Conservation (phyloP, 169 alveolate species). For the Plasmodium malariae region DNA sequence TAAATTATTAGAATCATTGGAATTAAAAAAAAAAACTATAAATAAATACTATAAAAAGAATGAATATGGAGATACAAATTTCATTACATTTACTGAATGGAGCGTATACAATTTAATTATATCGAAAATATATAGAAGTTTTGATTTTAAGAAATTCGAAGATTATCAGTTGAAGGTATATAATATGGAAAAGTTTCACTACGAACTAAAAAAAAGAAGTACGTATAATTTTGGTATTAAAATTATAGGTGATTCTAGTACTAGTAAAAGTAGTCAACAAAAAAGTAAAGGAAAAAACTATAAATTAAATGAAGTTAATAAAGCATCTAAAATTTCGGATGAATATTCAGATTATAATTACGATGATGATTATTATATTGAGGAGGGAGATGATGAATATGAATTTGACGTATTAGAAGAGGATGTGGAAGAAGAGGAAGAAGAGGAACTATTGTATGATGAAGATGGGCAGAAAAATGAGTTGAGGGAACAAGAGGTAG, state of each 20-base stretch:
- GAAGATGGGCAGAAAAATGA: neutral
- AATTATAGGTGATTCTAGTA: conserved; percentile 42
- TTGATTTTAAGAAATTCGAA: conserved; percentile 61
- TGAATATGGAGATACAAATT: conserved; percentile 28
- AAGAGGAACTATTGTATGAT: neutral
- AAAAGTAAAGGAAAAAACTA: neutral
- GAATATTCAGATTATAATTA: conserved; percentile 32
- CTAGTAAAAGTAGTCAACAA: neutral
- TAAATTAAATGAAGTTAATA: neutral
- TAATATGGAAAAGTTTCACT: conserved; percentile 26
- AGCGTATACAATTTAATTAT: conserved; percentile 39
- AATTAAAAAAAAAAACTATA: conserved; percentile 38
- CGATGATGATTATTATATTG: conserved; percentile 13
- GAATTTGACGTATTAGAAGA: conserved; percentile 10
- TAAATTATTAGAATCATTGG: conserved; percentile 15
- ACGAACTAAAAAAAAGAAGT: conserved; percentile 29
- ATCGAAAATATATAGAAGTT: conserved; percentile 46
- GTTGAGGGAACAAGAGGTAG: neutral
- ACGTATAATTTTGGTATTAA: conserved; percentile 65
- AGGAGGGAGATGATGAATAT: conserved; percentile 45
- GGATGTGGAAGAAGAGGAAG: conserved; percentile 1
- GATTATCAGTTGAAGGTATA: conserved; percentile 30
- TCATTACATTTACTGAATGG: conserved; percentile 58
- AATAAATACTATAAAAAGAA: conserved; percentile 55
- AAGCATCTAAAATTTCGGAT: conserved; percentile 25